Percentiles rank a stretch among this genome's conserved stretches.
Conservation (phyloP, 2,329 filamentous ascomycete genomes). For the Aspergillus sp. region DNA sequence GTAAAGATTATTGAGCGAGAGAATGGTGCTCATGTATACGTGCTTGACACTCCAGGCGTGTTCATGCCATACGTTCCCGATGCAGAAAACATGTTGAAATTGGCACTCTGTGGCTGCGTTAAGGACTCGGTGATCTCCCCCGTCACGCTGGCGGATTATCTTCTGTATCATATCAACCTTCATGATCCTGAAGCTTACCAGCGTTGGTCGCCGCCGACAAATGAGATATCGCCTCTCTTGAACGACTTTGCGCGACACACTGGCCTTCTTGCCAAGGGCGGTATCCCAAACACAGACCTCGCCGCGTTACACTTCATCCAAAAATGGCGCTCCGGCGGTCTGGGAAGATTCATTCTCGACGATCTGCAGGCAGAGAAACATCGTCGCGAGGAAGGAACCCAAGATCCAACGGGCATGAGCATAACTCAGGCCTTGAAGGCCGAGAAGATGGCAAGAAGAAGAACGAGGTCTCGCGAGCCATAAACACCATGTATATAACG, state of each 20-base stretch:
- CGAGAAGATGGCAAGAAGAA: slow-evolving; percentile 33
- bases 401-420: slow-evolving; percentile 36
- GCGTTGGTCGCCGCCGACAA: slow-evolving; percentile 70
- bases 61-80: slow-evolving; percentile 90
- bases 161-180: slow-evolving; percentile 80
- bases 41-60: slow-evolving; percentile 91
- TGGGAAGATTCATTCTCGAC: slow-evolving; percentile 80
- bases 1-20: slow-evolving; percentile 73
- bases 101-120: slow-evolving; percentile 87
- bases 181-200: slow-evolving; percentile 62
- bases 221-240: slow-evolving; percentile 75
- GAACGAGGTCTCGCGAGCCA: slow-evolving; percentile 12
- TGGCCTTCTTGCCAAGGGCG: slow-evolving; percentile 73
- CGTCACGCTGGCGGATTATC: slow-evolving; percentile 81
- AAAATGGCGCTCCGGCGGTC: slow-evolving; percentile 72
- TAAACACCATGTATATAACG: slow-evolving; percentile 20
- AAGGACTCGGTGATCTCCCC: slow-evolving; percentile 82
- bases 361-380: slow-evolving; percentile 64
- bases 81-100: slow-evolving; percentile 86
- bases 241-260: slow-evolving; percentile 68
- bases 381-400: slow-evolving; percentile 40
- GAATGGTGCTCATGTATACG: slow-evolving; percentile 65
- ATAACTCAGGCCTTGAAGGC: slow-evolving; percentile 44
- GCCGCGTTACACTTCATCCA: slow-evolving; percentile 79
- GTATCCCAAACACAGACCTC: slow-evolving; percentile 66